Evolutionary conservation across 1,139 yeast species (phyloP), one percentile per base, ranked within the genome.

Genomic region (Yamadazyma epiphylla): DNA sequence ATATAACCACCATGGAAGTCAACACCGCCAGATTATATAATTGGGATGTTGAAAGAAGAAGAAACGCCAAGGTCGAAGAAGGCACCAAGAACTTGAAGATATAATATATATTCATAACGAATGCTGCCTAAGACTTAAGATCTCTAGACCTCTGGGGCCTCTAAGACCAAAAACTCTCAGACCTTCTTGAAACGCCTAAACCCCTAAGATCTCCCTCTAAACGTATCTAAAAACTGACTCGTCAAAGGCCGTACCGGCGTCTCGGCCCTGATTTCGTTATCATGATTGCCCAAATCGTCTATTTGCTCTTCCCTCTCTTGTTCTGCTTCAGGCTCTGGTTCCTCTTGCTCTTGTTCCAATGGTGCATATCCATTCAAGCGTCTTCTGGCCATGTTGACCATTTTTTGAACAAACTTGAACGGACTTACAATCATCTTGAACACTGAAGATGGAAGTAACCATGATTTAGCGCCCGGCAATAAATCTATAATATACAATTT

Each of bases 1-100:
- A 89, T 50, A 89, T 91, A 42, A 91, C 99, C 14, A 89, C 97
- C 4, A 86, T 91, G 91, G 97, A 91, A 57, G 99, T 91, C 31
- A 91, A 91, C 51, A 87, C 95, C 12, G 97, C 98, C 2, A 73
- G 98, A 43, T 77, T 88, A 33, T 89, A 89, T 55, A 91, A 91
- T 53, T 89, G 96, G 96, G 96, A 88, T 52, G 96, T 91, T 7
- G 91, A 85, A 49, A 73, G 87, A 60, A 76, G 95, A 51, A 77
- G 74, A 48, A 67, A 63, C 38, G 35, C 55, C 29, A 64, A 67
- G 39, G 51, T 56, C n/a, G 46, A 39, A 26, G 63, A 64, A 37
- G 65, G 53, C 13, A 56, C 69, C 7, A 59, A 63, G 43, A 58
- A 60, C 27, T 42, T 17, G 20, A 17, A 17, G 10, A 17, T 17